Percentiles rank a stretch among this genome's conserved stretches.
Evolutionary conservation across 805 yeast species (phyloP).

Genomic region (Sugiyamaella qingdaonensis): DNA sequence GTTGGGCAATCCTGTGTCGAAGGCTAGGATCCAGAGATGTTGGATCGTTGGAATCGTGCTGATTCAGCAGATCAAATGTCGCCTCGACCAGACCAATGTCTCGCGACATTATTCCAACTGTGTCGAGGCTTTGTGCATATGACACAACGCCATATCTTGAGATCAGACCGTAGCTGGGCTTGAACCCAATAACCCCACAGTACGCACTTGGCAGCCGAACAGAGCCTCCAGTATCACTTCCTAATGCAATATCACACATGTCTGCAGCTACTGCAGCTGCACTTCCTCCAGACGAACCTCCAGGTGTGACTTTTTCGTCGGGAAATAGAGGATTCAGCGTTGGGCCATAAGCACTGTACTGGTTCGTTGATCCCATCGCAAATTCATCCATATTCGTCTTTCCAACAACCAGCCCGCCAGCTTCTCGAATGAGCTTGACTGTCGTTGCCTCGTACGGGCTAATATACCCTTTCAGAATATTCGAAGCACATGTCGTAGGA

Average conservation of each 20-base stretch:
- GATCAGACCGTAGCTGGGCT: constrained; percentile 88
- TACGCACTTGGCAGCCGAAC: constrained; percentile 89
- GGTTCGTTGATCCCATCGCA: constrained; percentile 77
- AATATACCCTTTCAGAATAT: constrained; percentile 49
- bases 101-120: constrained; percentile 77
- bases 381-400: constrained; percentile 94
- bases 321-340: constrained; percentile 42
- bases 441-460: constrained; percentile 86
- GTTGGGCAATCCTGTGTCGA: constrained; percentile 13
- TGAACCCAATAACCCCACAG: constrained; percentile 79
- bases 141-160: constrained; percentile 91
- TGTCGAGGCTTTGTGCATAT: constrained; percentile 91
- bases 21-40: constrained; percentile 42
- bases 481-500: constrained; percentile 79
- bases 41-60: constrained; percentile 71
- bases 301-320: constrained; percentile 46
- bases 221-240: constrained; percentile 98
- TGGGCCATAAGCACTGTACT: constrained; percentile 32
- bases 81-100: constrained; percentile 41
- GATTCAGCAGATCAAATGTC: constrained; percentile 56
- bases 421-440: constrained; percentile 45
- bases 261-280: constrained; percentile 86
- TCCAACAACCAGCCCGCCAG: constrained; percentile 57
- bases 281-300: constrained; percentile 96
- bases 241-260: constrained; percentile 70